Conservation (phyloP, 768 basidiomycete genomes). For the Paxillus ammoniavirescens region DNA sequence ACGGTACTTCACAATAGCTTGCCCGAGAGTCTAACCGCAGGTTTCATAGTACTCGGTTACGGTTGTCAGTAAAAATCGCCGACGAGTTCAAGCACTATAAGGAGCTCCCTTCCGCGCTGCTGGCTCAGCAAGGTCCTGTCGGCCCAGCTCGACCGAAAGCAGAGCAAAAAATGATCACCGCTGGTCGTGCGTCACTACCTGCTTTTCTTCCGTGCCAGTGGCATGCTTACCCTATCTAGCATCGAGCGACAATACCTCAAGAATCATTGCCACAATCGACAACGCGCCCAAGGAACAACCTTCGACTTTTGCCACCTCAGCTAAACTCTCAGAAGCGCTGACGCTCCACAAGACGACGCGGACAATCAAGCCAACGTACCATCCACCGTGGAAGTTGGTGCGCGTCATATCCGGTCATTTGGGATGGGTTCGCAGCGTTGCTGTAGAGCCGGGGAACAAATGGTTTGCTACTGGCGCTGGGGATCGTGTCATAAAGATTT, state of each 20-base stretch:
- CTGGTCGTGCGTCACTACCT: slow-evolving; percentile 51
- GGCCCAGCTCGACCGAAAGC: slow-evolving; percentile 75
- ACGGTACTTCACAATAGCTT: slow-evolving; percentile 7
- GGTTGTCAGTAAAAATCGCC: slow-evolving; percentile 80
- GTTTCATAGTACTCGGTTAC: slow-evolving; percentile 56
- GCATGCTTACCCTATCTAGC: slow-evolving; percentile 23
- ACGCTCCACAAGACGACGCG: slow-evolving; percentile 91
- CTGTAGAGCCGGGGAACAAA: slow-evolving; percentile 96
- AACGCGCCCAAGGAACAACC: slow-evolving; percentile 63
- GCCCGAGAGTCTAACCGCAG: background rate
- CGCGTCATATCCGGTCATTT: slow-evolving; percentile 97
- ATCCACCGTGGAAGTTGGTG: slow-evolving; percentile 93
- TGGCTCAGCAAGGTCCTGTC: slow-evolving; percentile 77
- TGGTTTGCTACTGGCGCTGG: slow-evolving; percentile 99
- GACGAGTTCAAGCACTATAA: slow-evolving; percentile 89
- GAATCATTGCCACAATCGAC: slow-evolving; percentile 74
- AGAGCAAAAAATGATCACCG: slow-evolving; percentile 66
- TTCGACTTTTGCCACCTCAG: slow-evolving; percentile 66
- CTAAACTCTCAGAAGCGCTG: slow-evolving; percentile 83
- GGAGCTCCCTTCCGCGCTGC: slow-evolving; percentile 75
- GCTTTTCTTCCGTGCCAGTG: background rate
- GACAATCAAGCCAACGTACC: slow-evolving; percentile 93
- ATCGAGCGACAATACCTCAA: slow-evolving; percentile 46
- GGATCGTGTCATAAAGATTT: slow-evolving; percentile 97
- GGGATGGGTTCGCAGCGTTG: slow-evolving; percentile 95